phyloP scores from a whole-genome alignment of 2,329 filamentous ascomycete genomes.

The Aspergillus candidus region DNA sequence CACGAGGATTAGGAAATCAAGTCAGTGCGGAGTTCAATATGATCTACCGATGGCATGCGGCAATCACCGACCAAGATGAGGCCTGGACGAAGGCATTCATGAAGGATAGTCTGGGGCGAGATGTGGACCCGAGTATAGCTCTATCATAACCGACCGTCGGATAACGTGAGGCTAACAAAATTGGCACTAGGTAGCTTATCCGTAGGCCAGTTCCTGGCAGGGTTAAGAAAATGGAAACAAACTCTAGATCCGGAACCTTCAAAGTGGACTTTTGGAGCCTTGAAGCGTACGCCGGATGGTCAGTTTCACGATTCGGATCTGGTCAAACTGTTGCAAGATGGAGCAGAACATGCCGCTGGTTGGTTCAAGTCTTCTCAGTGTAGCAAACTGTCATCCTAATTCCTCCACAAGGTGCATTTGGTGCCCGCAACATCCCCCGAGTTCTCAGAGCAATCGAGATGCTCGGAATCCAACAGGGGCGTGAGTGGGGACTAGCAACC shows the following conservation, averaged over 20 bases:
- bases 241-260: not conserved
- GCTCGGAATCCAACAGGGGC: constrained; percentile 6
- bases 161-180: too few species aligned
- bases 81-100: constrained; percentile 35
- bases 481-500: constrained; percentile 1
- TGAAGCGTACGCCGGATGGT: constrained; percentile 1
- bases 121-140: not conserved
- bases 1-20: constrained; percentile 45
- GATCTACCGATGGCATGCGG: constrained; percentile 48
- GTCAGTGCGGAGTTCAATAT: constrained; percentile 50
- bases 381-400: not conserved
- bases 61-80: constrained; percentile 41
- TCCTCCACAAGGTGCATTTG: constrained; percentile 1
- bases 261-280: not conserved
- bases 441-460: constrained; percentile 6
- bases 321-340: not conserved
- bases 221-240: not conserved
- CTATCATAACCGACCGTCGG: not conserved
- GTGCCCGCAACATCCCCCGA: constrained; percentile 2
- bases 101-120: constrained; percentile 4
- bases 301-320: constrained; percentile 5
- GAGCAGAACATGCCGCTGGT: not conserved
- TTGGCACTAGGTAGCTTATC: not conserved
- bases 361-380: not conserved
- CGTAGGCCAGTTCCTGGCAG: not conserved